Base-by-base conservation (phyloP, 495 filamentous ascomycete species). In the Penicillium pulvis region DNA sequence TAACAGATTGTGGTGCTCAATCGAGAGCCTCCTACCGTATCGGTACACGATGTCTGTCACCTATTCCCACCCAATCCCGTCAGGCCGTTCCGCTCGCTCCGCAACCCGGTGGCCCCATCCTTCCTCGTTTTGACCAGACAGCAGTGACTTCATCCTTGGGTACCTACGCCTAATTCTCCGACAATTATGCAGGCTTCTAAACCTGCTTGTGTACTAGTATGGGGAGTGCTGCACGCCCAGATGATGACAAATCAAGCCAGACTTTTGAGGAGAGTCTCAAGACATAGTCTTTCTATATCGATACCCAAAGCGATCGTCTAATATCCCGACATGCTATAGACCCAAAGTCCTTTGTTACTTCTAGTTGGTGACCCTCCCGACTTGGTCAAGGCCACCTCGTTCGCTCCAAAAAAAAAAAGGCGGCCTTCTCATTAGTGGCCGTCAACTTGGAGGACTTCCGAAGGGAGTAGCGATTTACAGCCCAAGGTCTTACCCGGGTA, bases 371-470 rank as follows among this genome's bases (percentile, higher is more conserved):
- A 57, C 33, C n/a, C 57, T 53, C 19, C 52, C 61, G 16, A 19
- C 41, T 35, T 56, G 17, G 43, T 60, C 39, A 50, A 61, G 26
- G 23, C 41, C 3, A 56, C 57, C 11, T 61, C 59, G 19, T 68
- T 67, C 47, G 57, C 52, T 39, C 69, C 64, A 35, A 56, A 59
- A 45, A 57, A 65, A 44, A 59, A 64, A 28, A 24, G 52, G 48
- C 43, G 56, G 55, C 30, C 62, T 67, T 43, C 6, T 67, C 33
- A 28, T 64, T 2, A 65, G 60, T 31, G 46, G 69, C 17, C 46
- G 23, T 71, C 69, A 56, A 67, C 53, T 14, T 71, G 61, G 67
- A 65, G 51, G 36, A 67, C 64, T 49, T 63, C 64, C 4, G 47
- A 60, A 31, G 62, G 48, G 28, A 41, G 8, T 28, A 67, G 62